Conservation (phyloP, 805 yeast genomes). For the Saccharomycopsis schoenii region DNA sequence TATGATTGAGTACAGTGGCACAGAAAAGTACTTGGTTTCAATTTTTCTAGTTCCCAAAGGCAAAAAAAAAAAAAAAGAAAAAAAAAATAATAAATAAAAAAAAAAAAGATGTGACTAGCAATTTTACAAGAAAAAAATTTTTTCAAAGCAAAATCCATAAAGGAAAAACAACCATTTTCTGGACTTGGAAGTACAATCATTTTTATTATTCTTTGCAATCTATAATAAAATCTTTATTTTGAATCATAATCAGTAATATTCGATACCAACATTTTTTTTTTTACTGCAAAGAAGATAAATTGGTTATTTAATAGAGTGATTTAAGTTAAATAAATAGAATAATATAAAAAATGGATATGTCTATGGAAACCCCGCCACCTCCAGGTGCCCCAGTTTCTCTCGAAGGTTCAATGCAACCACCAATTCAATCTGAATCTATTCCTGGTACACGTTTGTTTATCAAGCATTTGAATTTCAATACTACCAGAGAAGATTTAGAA, state of each 20-base stretch:
- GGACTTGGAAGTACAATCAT: no score
- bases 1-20: no score
- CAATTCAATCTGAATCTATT: slow-evolving; percentile 2
- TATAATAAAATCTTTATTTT: not conserved
- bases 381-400: not conserved
- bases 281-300: not conserved
- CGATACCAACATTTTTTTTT: not conserved
- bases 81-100: no score
- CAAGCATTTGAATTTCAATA: slow-evolving; percentile 15
- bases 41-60: no score
- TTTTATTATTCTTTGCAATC: no score
- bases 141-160: not conserved
- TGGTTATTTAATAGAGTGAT: not conserved
- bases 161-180: no score
- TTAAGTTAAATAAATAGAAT: not conserved
- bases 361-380: not conserved
- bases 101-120: no score
- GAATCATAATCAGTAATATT: not conserved
- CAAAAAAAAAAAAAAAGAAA: no score
- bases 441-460: slow-evolving; percentile 12
- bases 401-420: not conserved
- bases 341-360: not conserved
- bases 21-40: no score
- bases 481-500: slow-evolving; percentile 43
- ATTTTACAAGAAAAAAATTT: no score